These are phyloP conservation scores for Moesziomyces antarcticus DNA, from an alignment of 1,284 basidiomycete species.

Conservation along the genomic window DNA sequence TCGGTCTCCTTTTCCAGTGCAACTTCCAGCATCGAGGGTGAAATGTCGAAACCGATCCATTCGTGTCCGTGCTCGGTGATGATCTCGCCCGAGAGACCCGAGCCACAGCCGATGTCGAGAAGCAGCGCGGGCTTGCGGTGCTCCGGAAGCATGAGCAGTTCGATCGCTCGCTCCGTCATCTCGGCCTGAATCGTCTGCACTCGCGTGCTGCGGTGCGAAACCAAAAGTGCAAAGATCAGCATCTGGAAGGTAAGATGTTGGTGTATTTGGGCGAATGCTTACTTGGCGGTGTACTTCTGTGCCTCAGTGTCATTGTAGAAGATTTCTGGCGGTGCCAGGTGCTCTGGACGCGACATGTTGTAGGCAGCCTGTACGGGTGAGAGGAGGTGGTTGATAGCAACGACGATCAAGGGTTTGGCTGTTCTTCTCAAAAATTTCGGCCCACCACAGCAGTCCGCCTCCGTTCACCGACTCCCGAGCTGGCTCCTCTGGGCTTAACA, in stretches of 20 bases:
- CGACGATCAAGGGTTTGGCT: neutral
- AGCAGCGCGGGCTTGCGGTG: conserved; percentile 71
- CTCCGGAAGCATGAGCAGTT: conserved; percentile 83
- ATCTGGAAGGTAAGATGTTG: too few species aligned
- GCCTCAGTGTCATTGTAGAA: conserved; percentile 97
- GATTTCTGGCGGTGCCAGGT: conserved; percentile 94
- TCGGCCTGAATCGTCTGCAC: conserved; percentile 97
- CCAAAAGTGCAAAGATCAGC: neutral
- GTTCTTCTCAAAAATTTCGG: conserved; percentile 44
- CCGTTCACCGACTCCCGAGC: conserved; percentile 22
- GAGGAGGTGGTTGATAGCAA: too few species aligned
- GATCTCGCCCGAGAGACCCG: conserved; percentile 97
- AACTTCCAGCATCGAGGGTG: conserved; percentile 83
- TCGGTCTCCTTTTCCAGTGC: conserved; percentile 65
- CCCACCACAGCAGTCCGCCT: too few species aligned
- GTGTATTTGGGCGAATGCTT: conserved; percentile 46
- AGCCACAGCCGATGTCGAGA: conserved; percentile 96
- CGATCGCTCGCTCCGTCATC: conserved; percentile 95
- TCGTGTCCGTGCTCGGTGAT: conserved; percentile 91
- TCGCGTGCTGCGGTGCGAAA: conserved; percentile 71
- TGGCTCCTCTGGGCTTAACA: neutral
- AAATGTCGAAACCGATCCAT: conserved; percentile 95
- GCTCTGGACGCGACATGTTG: conserved; percentile 91
- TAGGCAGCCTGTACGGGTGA: neutral
- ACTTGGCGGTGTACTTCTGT: conserved; percentile 97